Percentiles rank a stretch among this genome's conserved stretches.
These are phyloP conservation scores for Harringtonia lauricola DNA, from an alignment of 2,329 filamentous ascomycete species.

Conservation along the genomic window DNA sequence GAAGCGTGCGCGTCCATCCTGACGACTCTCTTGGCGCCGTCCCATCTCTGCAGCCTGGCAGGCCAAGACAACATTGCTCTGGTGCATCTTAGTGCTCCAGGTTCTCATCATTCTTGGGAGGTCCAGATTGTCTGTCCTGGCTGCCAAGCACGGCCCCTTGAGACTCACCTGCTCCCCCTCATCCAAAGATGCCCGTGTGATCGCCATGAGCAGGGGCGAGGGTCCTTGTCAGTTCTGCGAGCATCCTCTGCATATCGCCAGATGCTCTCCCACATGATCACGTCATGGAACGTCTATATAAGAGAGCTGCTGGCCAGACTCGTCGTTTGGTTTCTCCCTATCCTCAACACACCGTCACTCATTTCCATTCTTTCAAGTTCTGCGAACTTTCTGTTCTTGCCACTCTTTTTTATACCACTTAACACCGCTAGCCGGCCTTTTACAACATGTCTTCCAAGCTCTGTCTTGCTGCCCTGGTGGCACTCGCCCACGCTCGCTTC, in stretches of 20 bases:
- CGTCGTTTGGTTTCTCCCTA: neutral
- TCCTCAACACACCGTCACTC: neutral
- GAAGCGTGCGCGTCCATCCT: no score
- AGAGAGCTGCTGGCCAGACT: no score
- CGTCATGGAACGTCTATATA: no score
- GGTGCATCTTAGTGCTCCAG: no score
- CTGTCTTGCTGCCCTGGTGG: constrained; percentile 29
- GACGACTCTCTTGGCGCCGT: no score
- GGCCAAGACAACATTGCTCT: no score
- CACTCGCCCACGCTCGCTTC: constrained; percentile 43
- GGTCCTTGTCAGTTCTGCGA: no score
- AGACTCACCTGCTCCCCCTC: neutral
- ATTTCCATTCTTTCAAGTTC: constrained; percentile 8
- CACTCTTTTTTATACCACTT: constrained; percentile 3
- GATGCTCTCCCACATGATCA: no score
- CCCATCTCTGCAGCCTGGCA: no score
- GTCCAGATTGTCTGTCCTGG: no score
- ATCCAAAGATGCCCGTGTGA: constrained; percentile 4
- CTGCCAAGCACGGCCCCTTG: neutral
- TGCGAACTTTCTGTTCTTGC: constrained; percentile 9
- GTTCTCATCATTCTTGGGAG: no score
- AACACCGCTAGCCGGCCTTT: constrained; percentile 5
- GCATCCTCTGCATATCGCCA: neutral
- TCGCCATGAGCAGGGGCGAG: neutral
- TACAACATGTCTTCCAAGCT: constrained; percentile 32